These are phyloP conservation scores for Leishmania gerbilli DNA, from an alignment of 208 protist species.

Conservation along the genomic window DNA sequence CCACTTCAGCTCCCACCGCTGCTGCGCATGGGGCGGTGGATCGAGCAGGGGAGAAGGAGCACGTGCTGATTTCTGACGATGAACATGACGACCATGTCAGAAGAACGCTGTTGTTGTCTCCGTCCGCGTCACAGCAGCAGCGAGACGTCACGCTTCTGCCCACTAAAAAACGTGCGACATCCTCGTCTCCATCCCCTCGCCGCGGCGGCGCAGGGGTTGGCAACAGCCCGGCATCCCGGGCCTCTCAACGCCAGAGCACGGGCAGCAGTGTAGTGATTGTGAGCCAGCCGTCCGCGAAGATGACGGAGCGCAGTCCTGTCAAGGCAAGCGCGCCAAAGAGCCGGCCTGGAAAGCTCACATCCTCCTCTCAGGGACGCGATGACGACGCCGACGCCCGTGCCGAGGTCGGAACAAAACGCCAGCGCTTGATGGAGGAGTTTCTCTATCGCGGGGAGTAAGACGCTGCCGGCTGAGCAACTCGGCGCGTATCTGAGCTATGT, in stretches of 20 bases:
- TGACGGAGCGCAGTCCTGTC: not conserved
- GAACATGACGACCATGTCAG: constrained; percentile 2
- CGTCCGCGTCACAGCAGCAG: not conserved
- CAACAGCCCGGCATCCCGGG: constrained; percentile 1
- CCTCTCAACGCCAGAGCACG: constrained; percentile 27
- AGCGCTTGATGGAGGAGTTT: constrained; percentile 44
- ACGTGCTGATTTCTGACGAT: constrained; percentile 29
- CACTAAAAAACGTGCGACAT: not conserved
- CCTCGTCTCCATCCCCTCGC: constrained; percentile 18
- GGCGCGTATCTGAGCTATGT: not conserved
- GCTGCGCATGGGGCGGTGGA: not conserved
- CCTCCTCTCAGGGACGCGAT: not conserved
- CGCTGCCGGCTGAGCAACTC: not conserved
- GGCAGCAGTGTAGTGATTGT: constrained; percentile 37
- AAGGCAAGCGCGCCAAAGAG: not conserved
- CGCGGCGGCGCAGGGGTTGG: not conserved
- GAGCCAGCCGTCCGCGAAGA: constrained; percentile 22
- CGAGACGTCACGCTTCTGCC: not conserved
- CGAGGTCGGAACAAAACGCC: constrained; percentile 21
- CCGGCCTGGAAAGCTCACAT: not conserved
- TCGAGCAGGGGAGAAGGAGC: not conserved
- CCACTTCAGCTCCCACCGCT: not conserved
- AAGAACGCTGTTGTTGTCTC: not conserved
- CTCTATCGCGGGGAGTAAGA: constrained; percentile 22
- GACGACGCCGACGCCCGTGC: not conserved